Percentiles rank a stretch among this genome's conserved stretches.
Evolutionary conservation across 805 yeast genomes (phyloP).

Genomic region (Wickerhamomyces queroliae): DNA sequence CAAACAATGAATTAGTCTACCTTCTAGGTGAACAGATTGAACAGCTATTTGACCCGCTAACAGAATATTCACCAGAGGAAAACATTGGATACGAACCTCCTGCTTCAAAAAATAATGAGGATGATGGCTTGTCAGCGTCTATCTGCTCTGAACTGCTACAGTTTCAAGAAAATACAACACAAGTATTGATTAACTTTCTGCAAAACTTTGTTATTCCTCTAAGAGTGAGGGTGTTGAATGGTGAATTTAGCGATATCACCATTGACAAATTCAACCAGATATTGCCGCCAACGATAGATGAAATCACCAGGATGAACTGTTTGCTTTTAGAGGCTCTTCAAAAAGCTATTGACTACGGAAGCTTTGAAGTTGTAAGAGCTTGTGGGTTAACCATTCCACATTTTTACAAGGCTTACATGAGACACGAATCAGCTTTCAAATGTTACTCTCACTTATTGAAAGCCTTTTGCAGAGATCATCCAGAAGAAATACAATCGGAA

Average conservation of each 20-base stretch:
- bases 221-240: slow-evolving; percentile 60
- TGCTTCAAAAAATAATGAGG: slow-evolving; percentile 13
- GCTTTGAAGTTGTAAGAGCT: slow-evolving; percentile 71
- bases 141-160: slow-evolving; percentile 62
- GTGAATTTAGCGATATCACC: slow-evolving; percentile 45
- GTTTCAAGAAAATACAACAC: slow-evolving; percentile 71
- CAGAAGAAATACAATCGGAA: slow-evolving; percentile 22
- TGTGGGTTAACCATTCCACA: slow-evolving; percentile 82
- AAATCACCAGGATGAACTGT: slow-evolving; percentile 84
- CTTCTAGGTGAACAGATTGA: slow-evolving; percentile 82
- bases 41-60: slow-evolving; percentile 80
- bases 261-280: slow-evolving; percentile 66
- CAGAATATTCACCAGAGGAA: slow-evolving; percentile 89
- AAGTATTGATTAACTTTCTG: slow-evolving; percentile 63
- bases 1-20: slow-evolving; percentile 72
- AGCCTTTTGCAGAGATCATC: slow-evolving; percentile 33
- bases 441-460: slow-evolving; percentile 45
- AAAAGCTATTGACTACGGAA: slow-evolving; percentile 62
- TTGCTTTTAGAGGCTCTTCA: slow-evolving; percentile 72
- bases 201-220: slow-evolving; percentile 78
- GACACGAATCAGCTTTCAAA: slow-evolving; percentile 90
- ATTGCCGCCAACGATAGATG: slow-evolving; percentile 95
- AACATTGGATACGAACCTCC: slow-evolving; percentile 74
- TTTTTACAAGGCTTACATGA: slow-evolving; percentile 85
- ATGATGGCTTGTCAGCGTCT: slow-evolving; percentile 38